These are phyloP conservation scores for Apiospora saccharicola DNA, from an alignment of 2,329 filamentous ascomycete species.

Conservation along the genomic window DNA sequence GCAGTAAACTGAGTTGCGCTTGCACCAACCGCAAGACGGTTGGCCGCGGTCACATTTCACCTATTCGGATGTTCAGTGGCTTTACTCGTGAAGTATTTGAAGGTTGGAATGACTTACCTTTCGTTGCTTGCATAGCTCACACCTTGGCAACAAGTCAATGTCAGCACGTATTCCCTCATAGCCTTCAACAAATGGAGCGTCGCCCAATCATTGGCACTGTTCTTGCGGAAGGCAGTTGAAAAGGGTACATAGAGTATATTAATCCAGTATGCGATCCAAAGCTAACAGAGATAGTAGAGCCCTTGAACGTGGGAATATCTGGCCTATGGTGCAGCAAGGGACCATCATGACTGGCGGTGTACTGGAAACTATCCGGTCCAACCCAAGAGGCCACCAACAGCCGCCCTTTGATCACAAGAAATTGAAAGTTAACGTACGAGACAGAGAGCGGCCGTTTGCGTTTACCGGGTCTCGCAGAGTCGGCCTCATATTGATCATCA, in stretches of 20 bases:
- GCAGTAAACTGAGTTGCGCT: constrained; percentile 67
- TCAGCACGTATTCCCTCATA: constrained; percentile 46
- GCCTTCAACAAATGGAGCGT: too few relatives aligned
- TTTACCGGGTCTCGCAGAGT: constrained; percentile 56
- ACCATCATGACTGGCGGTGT: not conserved
- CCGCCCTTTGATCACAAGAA: not conserved
- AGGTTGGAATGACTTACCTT: constrained; percentile 56
- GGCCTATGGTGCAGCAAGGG: not conserved
- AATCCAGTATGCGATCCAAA: not conserved
- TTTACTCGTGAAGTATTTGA: constrained; percentile 3
- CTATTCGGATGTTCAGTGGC: constrained; percentile 43
- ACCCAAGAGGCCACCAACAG: not conserved
- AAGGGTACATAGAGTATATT: not conserved
- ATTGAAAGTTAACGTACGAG: constrained; percentile 55
- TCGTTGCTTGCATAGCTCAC: constrained; percentile 81
- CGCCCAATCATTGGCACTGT: not conserved
- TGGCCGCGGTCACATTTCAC: constrained; percentile 80
- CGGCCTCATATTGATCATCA: constrained; percentile 42
- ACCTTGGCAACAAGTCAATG: constrained; percentile 53
- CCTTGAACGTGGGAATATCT: not conserved
- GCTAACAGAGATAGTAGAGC: not conserved
- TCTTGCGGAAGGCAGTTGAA: not conserved
- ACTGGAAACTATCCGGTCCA: too few relatives aligned
- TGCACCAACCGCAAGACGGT: constrained; percentile 75
- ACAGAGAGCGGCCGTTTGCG: constrained; percentile 68